Percentiles rank a stretch among this genome's conserved stretches.
Conservation (phyloP, 768 basidiomycete species). For the Sarcodon aspratus region DNA sequence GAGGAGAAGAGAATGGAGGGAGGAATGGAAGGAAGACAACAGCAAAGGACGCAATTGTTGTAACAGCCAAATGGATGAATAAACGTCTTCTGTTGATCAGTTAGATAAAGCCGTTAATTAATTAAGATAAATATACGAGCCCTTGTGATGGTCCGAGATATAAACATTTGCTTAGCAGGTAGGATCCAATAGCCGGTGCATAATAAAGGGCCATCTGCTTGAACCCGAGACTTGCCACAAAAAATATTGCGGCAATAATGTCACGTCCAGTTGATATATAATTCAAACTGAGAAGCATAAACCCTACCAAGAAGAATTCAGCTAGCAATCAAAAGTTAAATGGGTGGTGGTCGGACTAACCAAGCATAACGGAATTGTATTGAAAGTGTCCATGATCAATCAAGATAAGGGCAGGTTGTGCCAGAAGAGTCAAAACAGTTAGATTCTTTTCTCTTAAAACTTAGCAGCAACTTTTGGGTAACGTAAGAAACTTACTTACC, state of each 20-base stretch:
- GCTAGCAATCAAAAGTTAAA: background rate
- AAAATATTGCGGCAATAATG: constrained; percentile 62
- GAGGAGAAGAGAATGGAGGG: constrained; percentile 41
- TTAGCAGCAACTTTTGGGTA: background rate
- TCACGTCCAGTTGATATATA: constrained; percentile 64
- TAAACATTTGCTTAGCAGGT: constrained; percentile 82
- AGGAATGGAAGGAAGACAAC: constrained; percentile 75
- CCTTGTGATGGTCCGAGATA: constrained; percentile 63
- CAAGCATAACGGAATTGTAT: constrained; percentile 92
- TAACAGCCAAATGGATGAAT: constrained; percentile 54
- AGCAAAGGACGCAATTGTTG: constrained; percentile 52
- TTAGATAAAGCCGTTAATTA: background rate
- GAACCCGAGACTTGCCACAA: constrained; percentile 81
- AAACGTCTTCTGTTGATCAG: constrained; percentile 22
- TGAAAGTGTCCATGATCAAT: constrained; percentile 94
- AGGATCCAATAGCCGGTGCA: constrained; percentile 84
- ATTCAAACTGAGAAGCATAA: constrained; percentile 58
- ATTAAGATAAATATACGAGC: constrained; percentile 29
- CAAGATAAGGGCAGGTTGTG: constrained; percentile 76
- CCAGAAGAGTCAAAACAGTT: constrained; percentile 58
- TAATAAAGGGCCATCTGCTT: constrained; percentile 98
- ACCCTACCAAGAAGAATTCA: constrained; percentile 27
- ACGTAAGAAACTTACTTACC: constrained; percentile 28
- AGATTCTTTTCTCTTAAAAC: constrained; percentile 31
- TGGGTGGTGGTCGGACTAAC: constrained; percentile 22